phyloP scores from a whole-genome alignment of 176 grass and related monocot genomes.

The Rhynchospora tenuis region DNA sequence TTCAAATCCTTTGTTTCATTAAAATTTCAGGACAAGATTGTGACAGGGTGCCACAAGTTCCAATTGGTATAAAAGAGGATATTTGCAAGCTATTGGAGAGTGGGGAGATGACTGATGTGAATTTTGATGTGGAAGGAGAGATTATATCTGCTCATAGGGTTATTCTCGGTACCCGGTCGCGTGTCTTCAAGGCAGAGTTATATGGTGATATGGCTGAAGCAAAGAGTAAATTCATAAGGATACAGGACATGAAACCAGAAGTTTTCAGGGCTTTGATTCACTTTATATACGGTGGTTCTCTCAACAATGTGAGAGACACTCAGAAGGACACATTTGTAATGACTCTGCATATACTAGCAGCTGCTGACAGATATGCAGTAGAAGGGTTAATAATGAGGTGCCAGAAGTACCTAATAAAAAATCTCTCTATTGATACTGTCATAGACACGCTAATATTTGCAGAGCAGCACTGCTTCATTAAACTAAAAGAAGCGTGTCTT shows the following conservation, averaged over 20 bases:
- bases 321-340: not conserved
- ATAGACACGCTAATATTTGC: not conserved
- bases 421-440: not conserved
- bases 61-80: not conserved
- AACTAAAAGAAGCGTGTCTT: constrained; percentile 13
- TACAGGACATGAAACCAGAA: not conserved
- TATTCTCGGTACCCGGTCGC: constrained; percentile 13
- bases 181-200: constrained; percentile 35
- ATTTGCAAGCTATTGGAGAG: not conserved
- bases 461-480: not conserved
- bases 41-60: not conserved
- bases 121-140: no score
- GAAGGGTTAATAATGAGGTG: constrained; percentile 30
- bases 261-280: constrained; percentile 37
- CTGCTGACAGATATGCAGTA: constrained; percentile 33
- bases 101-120: no score
- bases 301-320: not conserved
- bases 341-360: constrained; percentile 29
- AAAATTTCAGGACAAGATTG: not conserved
- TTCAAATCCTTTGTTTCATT: not conserved
- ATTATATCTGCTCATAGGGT: no score
- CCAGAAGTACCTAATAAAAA: not conserved
- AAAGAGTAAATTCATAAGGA: not conserved
- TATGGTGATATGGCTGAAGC: constrained; percentile 20
- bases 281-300: constrained; percentile 38